These are phyloP conservation scores for Lathyrus aphaca DNA, from an alignment of 306 rosid genomes.

Conservation along the genomic window DNA sequence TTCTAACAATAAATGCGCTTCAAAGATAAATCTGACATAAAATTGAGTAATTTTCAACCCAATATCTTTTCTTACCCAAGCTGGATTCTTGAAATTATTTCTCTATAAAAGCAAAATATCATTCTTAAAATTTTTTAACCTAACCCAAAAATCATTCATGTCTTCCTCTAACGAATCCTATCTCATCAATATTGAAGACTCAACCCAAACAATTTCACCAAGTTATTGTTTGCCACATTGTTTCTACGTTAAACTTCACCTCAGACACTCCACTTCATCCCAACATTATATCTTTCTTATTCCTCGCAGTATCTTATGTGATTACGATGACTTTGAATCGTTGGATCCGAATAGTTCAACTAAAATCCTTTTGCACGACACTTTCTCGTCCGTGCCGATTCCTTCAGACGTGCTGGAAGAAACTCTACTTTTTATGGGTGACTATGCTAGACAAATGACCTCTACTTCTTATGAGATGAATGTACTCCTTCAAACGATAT, in stretches of 20 bases:
- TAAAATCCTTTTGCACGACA: background rate
- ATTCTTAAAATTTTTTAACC: background rate
- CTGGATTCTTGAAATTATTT: background rate
- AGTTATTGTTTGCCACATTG: background rate
- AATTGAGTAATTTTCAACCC: no score
- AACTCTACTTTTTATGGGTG: background rate
- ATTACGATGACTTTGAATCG: background rate
- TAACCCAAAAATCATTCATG: background rate
- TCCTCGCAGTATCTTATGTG: background rate
- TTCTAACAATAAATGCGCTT: no score
- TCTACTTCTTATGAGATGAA: background rate
- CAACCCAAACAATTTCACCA: background rate
- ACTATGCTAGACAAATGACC: background rate
- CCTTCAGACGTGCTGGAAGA: background rate
- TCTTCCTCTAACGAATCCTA: background rate
- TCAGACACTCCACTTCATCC: background rate
- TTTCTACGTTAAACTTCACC: background rate
- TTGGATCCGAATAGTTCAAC: background rate
- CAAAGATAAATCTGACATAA: no score
- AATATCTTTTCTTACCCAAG: background rate
- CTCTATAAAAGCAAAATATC: background rate
- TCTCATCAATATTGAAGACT: background rate
- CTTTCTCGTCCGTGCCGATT: background rate
- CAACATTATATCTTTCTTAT: background rate
- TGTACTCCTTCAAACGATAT: background rate